phyloP scores from a whole-genome alignment of 2,329 filamentous ascomycete species.

The Zarea fungicola region DNA sequence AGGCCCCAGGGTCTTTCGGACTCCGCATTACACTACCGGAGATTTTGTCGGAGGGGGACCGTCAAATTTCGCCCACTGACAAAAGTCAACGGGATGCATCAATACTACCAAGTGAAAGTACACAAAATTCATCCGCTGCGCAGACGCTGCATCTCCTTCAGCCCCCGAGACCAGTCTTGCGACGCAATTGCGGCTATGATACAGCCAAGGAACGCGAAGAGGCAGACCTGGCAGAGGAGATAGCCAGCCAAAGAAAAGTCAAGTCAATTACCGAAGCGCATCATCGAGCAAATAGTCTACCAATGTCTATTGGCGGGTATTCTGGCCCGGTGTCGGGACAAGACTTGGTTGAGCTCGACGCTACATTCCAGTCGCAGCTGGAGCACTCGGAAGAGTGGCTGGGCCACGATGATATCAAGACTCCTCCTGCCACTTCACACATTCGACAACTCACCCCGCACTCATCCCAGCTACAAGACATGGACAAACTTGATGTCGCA shows the following conservation, averaged over 20 bases:
- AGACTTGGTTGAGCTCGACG: slow-evolving; percentile 28
- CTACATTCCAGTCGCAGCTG: slow-evolving; percentile 29
- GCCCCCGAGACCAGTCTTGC: slow-evolving; percentile 27
- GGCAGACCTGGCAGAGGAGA: slow-evolving; percentile 35
- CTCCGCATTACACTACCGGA: slow-evolving; percentile 34
- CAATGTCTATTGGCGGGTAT: slow-evolving; percentile 34
- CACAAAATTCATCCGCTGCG: slow-evolving; percentile 1
- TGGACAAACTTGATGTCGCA: slow-evolving; percentile 24
- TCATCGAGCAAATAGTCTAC: slow-evolving; percentile 33
- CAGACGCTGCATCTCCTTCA: slow-evolving; percentile 8
- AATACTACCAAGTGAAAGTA: slow-evolving; percentile 1
- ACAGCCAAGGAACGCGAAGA: slow-evolving; percentile 34
- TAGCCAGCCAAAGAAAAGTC: slow-evolving; percentile 31
- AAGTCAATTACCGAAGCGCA: slow-evolving; percentile 36
- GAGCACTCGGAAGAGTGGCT: slow-evolving; percentile 23
- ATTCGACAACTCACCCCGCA: slow-evolving; percentile 22
- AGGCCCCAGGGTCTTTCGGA: slow-evolving; percentile 34
- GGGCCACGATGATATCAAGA: slow-evolving; percentile 17
- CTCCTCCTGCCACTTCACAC: slow-evolving; percentile 8
- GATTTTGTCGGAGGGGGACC: slow-evolving; percentile 30
- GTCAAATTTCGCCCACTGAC: background rate
- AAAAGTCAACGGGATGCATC: background rate
- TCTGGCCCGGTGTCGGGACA: slow-evolving; percentile 33
- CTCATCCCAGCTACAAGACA: slow-evolving; percentile 17
- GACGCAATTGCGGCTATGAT: slow-evolving; percentile 40